Evolutionary conservation across 495 filamentous ascomycete species (phyloP), one percentile per base, ranked within the genome.

Genomic region (Trichocladium antarcticum): DNA sequence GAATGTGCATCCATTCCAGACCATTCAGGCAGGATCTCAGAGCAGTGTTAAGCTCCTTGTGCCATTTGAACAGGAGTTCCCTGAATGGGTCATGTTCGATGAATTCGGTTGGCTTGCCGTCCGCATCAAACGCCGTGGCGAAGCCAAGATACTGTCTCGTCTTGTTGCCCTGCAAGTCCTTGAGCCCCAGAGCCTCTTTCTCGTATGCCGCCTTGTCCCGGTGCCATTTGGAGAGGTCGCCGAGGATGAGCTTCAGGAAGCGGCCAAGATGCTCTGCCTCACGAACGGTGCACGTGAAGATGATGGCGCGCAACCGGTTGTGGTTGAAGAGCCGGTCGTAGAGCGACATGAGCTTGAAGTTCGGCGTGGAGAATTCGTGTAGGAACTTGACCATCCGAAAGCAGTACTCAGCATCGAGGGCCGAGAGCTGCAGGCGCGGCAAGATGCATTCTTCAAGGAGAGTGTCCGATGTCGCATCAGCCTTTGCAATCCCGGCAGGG

Each of bases 1-100:
- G 79, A 60, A 97, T 95, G 62, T 95, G 89, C 88, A 95, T 97
- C 75, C 92, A 99, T 61, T 99, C 89, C 51, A 75, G 80, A 11
- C 80, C 78, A 14, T 76, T 74, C 21, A 97, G 73, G 63, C 89
- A 95, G 16, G 70, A 74, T 56, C 85, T 85, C 37, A 99, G 64
- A 2, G 89, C 86, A 15, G 65, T 72, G 56, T 80, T 79, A 27
- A 99, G 67, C 22, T 81, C 73, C 35, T 81, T 78, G 65, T 99
- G 93, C 89, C 89, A 99, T 55, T 84, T 84, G 71, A 83, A 87
- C 15, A 95, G 72, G 8, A 93, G 67, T 51, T 84, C 81, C 17
- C 87, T 79, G 70, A 87, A 99, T 27, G 87, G 81, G 57, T 94
- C 87, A 62, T 82, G 90, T 39, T 87, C 83, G 50, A 95, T 59